These are phyloP conservation scores for Rhizophagus clarus DNA, from an alignment of 192 early-diverging fungal species.

Conservation along the genomic window DNA sequence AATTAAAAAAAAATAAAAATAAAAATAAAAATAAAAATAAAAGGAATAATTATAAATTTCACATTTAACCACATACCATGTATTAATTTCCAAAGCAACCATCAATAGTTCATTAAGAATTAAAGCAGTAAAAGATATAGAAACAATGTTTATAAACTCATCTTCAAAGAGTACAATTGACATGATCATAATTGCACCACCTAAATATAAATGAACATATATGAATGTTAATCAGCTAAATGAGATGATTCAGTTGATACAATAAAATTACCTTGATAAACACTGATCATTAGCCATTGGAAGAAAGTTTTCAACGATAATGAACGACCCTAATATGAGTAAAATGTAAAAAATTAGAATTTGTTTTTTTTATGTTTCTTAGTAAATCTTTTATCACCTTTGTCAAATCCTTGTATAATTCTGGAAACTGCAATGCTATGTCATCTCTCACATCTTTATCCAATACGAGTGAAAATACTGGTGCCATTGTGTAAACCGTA, in stretches of 20 bases:
- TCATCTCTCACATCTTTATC: slow-evolving; percentile 89
- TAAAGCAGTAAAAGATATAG: slow-evolving; percentile 92
- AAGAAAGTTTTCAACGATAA: slow-evolving; percentile 94
- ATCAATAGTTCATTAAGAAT: slow-evolving; percentile 95
- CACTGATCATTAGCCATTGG: slow-evolving; percentile 90
- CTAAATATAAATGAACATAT: slow-evolving; percentile 31
- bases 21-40: too few relatives aligned
- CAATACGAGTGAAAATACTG: slow-evolving; percentile 92
- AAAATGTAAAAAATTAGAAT: not conserved
- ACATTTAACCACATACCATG: slow-evolving; percentile 62
- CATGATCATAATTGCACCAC: slow-evolving; percentile 92
- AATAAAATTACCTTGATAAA: slow-evolving; percentile 88
- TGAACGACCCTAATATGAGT: slow-evolving; percentile 65
- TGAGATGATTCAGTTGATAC: slow-evolving; percentile 26
- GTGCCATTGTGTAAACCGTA: slow-evolving; percentile 96
- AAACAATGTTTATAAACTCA: slow-evolving; percentile 93
- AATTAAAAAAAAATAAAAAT: not conserved
- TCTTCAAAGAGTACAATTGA: slow-evolving; percentile 94
- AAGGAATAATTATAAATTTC: not conserved
- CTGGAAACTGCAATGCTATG: slow-evolving; percentile 89
- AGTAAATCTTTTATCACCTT: slow-evolving; percentile 55
- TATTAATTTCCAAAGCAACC: slow-evolving; percentile 93
- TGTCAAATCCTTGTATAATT: slow-evolving; percentile 91
- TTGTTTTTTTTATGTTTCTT: not conserved
- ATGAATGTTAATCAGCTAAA: not conserved